These are phyloP conservation scores for Phoma sp. DNA, from an alignment of 2,329 filamentous ascomycete genomes.

Conservation along the genomic window DNA sequence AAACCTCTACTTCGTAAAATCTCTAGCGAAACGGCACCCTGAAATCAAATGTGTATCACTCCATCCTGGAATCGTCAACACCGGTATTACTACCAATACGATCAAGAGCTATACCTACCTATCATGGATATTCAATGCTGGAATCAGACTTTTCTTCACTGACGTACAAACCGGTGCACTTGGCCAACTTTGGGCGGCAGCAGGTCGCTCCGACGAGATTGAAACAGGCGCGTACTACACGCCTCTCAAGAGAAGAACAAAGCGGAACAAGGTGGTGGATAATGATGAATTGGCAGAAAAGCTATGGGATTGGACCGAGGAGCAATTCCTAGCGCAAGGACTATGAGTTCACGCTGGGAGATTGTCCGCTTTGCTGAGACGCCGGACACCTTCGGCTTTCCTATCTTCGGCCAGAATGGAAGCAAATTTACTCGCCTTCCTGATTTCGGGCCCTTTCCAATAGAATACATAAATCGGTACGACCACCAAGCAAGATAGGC, in stretches of 20 bases:
- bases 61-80: constrained; percentile 55
- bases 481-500: constrained; percentile 54
- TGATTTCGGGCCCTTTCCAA: constrained; percentile 61
- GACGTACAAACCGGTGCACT: constrained; percentile 31
- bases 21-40: constrained; percentile 51
- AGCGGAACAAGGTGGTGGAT: constrained; percentile 6
- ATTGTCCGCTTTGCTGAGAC: constrained; percentile 30
- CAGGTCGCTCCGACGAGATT: constrained; percentile 44
- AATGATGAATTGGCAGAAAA: constrained; percentile 23
- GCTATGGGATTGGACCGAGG: constrained; percentile 33
- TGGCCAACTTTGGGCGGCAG: constrained; percentile 52
- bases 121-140: neutral
- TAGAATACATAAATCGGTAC: constrained; percentile 53
- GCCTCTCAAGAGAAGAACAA: constrained; percentile 40
- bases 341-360: constrained; percentile 6
- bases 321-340: constrained; percentile 20
- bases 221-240: constrained; percentile 48
- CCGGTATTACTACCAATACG: constrained; percentile 24
- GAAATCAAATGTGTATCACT: constrained; percentile 47
- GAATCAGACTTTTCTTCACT: neutral
- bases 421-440: constrained; percentile 61
- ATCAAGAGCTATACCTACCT: neutral
- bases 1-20: constrained; percentile 51
- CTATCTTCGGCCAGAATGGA: constrained; percentile 34
- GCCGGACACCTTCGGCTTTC: constrained; percentile 25